These are phyloP conservation scores for Lachnellula subtilissima DNA, from an alignment of 2,329 filamentous ascomycete genomes.

Conservation along the genomic window DNA sequence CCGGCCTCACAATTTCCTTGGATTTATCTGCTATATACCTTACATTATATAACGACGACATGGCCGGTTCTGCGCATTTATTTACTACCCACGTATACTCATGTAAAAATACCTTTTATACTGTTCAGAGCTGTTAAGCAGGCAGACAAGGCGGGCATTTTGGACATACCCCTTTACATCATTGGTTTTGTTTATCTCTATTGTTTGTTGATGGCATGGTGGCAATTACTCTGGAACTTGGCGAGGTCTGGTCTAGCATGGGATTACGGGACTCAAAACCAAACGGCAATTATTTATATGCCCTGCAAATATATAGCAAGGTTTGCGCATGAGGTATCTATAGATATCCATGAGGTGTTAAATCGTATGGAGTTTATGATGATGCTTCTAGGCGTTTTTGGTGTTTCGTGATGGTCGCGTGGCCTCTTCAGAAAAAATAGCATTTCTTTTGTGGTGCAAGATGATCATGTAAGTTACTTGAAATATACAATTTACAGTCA, in stretches of 20 bases:
- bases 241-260: not conserved
- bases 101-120: conserved; percentile 1
- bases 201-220: conserved; percentile 18
- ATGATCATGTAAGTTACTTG: conserved; percentile 35
- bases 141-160: not conserved
- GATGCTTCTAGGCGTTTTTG: not conserved
- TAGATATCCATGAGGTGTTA: not conserved
- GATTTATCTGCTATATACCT: not conserved
- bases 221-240: not conserved
- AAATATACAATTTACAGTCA: no score
- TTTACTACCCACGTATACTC: not conserved
- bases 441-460: conserved; percentile 55
- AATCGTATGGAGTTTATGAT: not conserved
- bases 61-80: conserved; percentile 3
- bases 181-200: not conserved
- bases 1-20: not conserved
- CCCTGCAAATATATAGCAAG: not conserved
- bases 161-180: conserved; percentile 2
- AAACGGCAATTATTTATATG: not conserved
- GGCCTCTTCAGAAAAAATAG: conserved; percentile 79
- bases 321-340: no score
- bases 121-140: not conserved
- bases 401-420: not conserved
- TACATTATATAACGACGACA: conserved; percentile 4
- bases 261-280: not conserved